phyloP scores from a whole-genome alignment of 2,329 filamentous ascomycete species.

The Aspergillus sclerotialis region DNA sequence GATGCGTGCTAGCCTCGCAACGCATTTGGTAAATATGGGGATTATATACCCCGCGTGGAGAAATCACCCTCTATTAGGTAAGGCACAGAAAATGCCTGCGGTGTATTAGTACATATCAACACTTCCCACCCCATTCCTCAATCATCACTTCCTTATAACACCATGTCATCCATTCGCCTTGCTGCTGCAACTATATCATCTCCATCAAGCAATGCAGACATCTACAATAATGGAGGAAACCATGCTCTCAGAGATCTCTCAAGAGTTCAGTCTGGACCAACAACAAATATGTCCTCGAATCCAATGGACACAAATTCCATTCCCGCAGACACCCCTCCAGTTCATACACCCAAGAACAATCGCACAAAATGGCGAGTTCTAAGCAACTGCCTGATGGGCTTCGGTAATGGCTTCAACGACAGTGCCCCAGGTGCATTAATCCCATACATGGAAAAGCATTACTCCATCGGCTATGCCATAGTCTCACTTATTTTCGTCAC shows the following conservation, averaged over 20 bases:
- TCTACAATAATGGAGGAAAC: neutral
- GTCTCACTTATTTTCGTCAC: slow-evolving; percentile 78
- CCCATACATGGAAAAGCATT: slow-evolving; percentile 71
- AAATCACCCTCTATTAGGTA: no score
- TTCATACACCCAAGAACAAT: no score
- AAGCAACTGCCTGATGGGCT: slow-evolving; percentile 57
- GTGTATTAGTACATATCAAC: no score
- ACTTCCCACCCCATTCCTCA: neutral
- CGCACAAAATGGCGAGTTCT: slow-evolving; percentile 62
- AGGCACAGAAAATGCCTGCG: no score
- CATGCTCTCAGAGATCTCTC: neutral
- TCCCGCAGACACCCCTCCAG: no score
- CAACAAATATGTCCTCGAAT: no score
- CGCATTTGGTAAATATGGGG: no score
- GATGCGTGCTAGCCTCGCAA: no score
- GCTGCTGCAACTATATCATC: neutral
- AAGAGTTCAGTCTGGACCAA: neutral
- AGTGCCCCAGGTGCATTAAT: slow-evolving; percentile 70
- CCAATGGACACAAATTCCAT: no score
- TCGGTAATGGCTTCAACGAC: slow-evolving; percentile 68
- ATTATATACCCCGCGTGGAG: no score
- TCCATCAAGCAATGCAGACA: neutral
- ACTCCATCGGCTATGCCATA: slow-evolving; percentile 67
- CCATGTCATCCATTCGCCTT: neutral
- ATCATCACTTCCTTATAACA: neutral